Evolutionary conservation across 352 stramenopile species (phyloP), one percentile per base, ranked within the genome.

Genomic region (Globisporangium iwayamae): DNA sequence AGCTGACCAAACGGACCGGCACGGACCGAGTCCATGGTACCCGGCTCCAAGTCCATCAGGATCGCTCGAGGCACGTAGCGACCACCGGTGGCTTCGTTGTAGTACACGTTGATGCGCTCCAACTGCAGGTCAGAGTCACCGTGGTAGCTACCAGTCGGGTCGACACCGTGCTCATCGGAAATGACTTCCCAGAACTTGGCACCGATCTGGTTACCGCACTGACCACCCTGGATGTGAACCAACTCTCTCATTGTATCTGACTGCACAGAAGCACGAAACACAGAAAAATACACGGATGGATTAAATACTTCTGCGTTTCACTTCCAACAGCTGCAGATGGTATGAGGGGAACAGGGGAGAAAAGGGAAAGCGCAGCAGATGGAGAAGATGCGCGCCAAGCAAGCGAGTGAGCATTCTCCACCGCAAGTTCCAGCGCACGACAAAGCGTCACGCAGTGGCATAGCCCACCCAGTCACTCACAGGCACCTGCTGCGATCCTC

Each of bases 171-270:
- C 76, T 99, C 96, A 63, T 97, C 85, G 38, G 93, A 97, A 78
- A 98, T 98, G 46, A 98, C 91, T 73, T 98, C 93, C 96, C 96
- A 99, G 79, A 99, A 99, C 85, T 98, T 98, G 72, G 95, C 94
- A 73, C 96, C 96, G 73, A 99, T 98, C 83, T 99, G 97, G 91
- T 99, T 99, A 83, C 97, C 97, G 68, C 96, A 99, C 91, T 99
- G 97, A 68, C 97, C 97, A 65, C 91, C 96, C 87, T 99, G 97
- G 73, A 99, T 93, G 82, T 99, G 96, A 89, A 99, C 96, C 72
- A 99, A 97, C 83, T 99, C 93, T 72, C 93, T 75, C 93, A 98
- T 98, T 69, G 68, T 77, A 56, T 72, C 57, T 79, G 67, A 83
- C 68, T 82, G 60, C 55, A 36, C 32, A 36, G 32, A 4, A 36